Conservation (phyloP, 2,329 filamentous ascomycete genomes). For the Coniosporium tulheliwenetii region DNA sequence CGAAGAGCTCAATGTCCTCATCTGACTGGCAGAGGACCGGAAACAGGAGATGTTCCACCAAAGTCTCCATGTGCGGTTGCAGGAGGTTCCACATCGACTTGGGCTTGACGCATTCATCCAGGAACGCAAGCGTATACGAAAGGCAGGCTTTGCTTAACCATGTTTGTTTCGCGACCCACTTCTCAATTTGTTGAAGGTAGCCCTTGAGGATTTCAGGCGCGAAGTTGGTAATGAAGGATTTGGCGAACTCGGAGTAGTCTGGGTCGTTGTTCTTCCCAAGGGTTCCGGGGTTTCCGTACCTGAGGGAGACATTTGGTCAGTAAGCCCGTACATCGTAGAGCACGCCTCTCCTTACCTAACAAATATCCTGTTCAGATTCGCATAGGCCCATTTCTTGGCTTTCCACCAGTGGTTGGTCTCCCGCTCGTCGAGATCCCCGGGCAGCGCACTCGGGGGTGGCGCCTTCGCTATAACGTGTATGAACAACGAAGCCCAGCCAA, state of each 20-base stretch:
- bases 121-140: slow-evolving; percentile 83
- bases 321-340: background rate
- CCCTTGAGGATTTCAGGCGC: slow-evolving; percentile 93
- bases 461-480: slow-evolving; percentile 76
- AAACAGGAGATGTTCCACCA: slow-evolving; percentile 91
- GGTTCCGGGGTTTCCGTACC: slow-evolving; percentile 76
- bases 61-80: slow-evolving; percentile 81
- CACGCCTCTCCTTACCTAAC: slow-evolving; percentile 47
- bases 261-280: slow-evolving; percentile 59
- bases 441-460: slow-evolving; percentile 63
- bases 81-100: slow-evolving; percentile 94
- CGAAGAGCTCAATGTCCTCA: slow-evolving; percentile 86
- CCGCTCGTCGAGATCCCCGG: slow-evolving; percentile 66
- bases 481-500: slow-evolving; percentile 94
- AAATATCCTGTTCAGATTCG: slow-evolving; percentile 89
- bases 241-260: slow-evolving; percentile 69
- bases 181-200: slow-evolving; percentile 88
- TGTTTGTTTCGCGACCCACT: slow-evolving; percentile 86
- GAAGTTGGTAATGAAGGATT: slow-evolving; percentile 79
- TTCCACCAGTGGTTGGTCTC: slow-evolving; percentile 99
- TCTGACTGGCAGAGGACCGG: slow-evolving; percentile 84
- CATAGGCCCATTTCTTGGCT: slow-evolving; percentile 98
- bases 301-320: slow-evolving; percentile 7
- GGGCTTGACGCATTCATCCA: slow-evolving; percentile 94
- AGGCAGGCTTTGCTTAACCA: slow-evolving; percentile 93